Evolutionary conservation across 805 yeast genomes (phyloP), one percentile per base, ranked within the genome.

Genomic region (Saturnispora besseyi): DNA sequence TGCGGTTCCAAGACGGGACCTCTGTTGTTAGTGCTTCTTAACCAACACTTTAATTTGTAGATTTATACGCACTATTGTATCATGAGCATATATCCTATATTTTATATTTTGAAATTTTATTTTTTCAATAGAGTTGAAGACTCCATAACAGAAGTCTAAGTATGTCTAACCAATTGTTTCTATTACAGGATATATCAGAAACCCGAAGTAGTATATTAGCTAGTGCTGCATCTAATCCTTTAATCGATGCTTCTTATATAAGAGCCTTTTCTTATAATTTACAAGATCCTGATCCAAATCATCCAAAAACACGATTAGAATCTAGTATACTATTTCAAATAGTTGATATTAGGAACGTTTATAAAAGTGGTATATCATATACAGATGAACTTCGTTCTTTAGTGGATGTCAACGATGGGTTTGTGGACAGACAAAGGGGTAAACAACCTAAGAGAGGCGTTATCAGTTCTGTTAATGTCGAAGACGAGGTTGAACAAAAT

Each of bases 1-100:
- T 97, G 1, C 74, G 96, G 57, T 91, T 93, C 67, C 96, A 90
- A 63, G 97, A 93, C 57, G 98, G 99, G 57, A 91, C 96, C 0
- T 88, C 96, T 21, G 89, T 88, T 36, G 97, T 90, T 2, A 80
- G 86, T 41, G 77, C 82, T 5, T 78, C 83, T 76, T 82, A 31
- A 12, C 2, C 40, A 36, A 18, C 34, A 12, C 15, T 18, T 36
- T 24, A 6, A 26, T 15, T 30, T 41, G 13, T 28, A 28, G 29
- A n/a, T 41, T 41, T 28, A n/a, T 41, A 29, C n/a, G 4, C n/a
- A 29, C n/a, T 18, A 8, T 34, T 33, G 8, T 24, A 13, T 18
- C 9, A 28, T 44, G 46, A 44, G 46, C 31, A 21, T 43, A 40
- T 24, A 18, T 18, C 18, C 4, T n/a, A 15, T 29, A 15, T 31